Evolutionary conservation across 1,284 basidiomycete genomes (phyloP).

Genomic region (Leucoagaricus sp.): DNA sequence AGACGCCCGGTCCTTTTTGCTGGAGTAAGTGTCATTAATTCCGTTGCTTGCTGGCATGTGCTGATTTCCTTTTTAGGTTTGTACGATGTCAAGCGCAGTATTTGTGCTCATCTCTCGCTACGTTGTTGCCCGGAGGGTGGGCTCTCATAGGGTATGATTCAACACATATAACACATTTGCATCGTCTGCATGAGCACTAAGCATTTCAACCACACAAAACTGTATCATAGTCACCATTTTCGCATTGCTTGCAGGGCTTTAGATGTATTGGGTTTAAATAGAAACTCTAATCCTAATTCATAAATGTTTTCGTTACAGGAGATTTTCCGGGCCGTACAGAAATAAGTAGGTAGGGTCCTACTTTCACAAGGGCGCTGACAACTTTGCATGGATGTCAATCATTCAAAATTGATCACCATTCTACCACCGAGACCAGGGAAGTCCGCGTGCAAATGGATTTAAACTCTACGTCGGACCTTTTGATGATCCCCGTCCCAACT

Average conservation of each 20-base stretch:
- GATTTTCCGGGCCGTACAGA: neutral
- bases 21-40: constrained; percentile 24
- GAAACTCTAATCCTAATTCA: too few relatives aligned
- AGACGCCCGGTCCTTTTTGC: constrained; percentile 32
- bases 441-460: neutral
- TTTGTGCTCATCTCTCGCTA: constrained; percentile 1
- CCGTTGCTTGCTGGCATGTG: neutral
- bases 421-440: neutral
- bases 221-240: neutral
- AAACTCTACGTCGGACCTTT: neutral
- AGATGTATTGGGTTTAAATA: too few relatives aligned
- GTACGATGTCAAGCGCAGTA: neutral
- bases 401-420: neutral
- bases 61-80: neutral
- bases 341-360: neutral
- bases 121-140: constrained; percentile 3
- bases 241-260: too few relatives aligned
- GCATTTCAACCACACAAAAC: neutral
- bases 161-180: neutral
- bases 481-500: neutral
- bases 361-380: neutral
- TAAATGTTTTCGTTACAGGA: too few relatives aligned
- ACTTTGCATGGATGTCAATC: neutral
- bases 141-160: constrained; percentile 6
- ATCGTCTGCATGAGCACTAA: neutral